Evolutionary conservation across 2,329 filamentous ascomycete species (phyloP), one percentile per base, ranked within the genome.

Genomic region (Fusarium sp.): DNA sequence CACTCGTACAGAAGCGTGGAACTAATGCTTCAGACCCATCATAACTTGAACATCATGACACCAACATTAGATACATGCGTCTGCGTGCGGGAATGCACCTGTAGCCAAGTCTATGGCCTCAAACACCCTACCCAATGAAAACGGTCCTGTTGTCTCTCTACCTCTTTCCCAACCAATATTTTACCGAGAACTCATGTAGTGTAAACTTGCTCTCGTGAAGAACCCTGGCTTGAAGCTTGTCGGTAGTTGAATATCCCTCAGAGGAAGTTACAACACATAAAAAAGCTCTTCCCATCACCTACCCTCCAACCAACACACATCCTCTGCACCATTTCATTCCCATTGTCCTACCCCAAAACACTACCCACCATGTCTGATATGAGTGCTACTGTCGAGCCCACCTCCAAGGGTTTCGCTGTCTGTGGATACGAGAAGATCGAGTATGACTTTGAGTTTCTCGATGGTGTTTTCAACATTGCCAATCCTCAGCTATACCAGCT

Each of bases 371-470:
- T 93, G 91, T 93, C 91, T 78, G 90, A 93, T 79, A 86, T 92
- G 79, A 91, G 89, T 77, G 91, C 91, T 64, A 86, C 86, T 58
- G 90, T 93, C 71, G 81, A 84, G 68, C 87, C 91, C 82, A 93
- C 89, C 69, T 81, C 85, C 74, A 84, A 85, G 67, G 91, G 91
- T 41, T 93, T 93, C 81, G 89, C 91, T 72, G 91, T 93, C 68
- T 88, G 90, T 74, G 91, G 91, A 29, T 92, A 92, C 75, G 91
- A 93, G 84, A 93, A 92, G 85, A 93, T 93, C 77, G 88, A 92
- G 77, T 93, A 93, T 79, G 90, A 92, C 81, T 93, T 93, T 80
- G 89, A 89, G 60, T 93, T 93, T 81, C 86, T 93, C 50, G 91
- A 93, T 74, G 89, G 87, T 52, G 86, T 93, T 62, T 93, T 93